phyloP scores from a whole-genome alignment of 2,329 filamentous ascomycete genomes.

The Penicillium sp. region DNA sequence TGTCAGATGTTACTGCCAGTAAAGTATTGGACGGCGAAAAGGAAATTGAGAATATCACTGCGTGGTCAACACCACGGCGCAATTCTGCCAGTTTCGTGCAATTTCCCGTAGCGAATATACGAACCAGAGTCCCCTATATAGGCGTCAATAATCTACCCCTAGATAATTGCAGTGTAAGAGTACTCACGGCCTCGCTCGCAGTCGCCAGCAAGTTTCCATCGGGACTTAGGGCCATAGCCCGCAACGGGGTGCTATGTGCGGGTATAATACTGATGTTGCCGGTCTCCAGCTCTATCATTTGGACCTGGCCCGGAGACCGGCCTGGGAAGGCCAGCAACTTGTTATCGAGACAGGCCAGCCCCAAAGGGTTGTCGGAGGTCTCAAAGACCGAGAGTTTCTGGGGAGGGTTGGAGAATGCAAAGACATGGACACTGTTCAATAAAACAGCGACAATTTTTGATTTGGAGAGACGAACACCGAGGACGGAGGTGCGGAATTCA shows the following conservation, averaged over 20 bases:
- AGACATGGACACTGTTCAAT: conserved; percentile 71
- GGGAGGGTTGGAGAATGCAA: conserved; percentile 65
- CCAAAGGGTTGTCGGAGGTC: conserved; percentile 74
- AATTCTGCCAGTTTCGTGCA: conserved; percentile 76
- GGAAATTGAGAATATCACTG: conserved; percentile 74
- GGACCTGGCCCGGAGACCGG: conserved; percentile 77
- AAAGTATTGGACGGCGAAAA: conserved; percentile 74
- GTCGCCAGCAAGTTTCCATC: conserved; percentile 78
- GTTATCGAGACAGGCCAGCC: conserved; percentile 67
- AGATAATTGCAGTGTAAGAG: not conserved
- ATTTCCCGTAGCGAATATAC: conserved; percentile 71
- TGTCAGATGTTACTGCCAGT: conserved; percentile 89
- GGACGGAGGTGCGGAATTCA: conserved; percentile 69
- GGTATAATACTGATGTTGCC: conserved; percentile 87
- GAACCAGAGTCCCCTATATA: conserved; percentile 70
- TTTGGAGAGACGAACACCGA: conserved; percentile 67
- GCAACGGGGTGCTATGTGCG: conserved; percentile 70
- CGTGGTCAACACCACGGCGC: conserved; percentile 77
- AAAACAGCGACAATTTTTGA: conserved; percentile 71
- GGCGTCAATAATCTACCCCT: conserved; percentile 14
- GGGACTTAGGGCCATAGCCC: conserved; percentile 67
- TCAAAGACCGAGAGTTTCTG: conserved; percentile 67
- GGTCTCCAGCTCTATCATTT: conserved; percentile 68
- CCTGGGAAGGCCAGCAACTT: conserved; percentile 75
- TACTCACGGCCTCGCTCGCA: conserved; percentile 65